A percentile compares a stretch with the other conserved stretches of the same genome.
Evolutionary conservation across 2,329 filamentous ascomycete species (phyloP).

Genomic region (Teratosphaeriaceae sp.): DNA sequence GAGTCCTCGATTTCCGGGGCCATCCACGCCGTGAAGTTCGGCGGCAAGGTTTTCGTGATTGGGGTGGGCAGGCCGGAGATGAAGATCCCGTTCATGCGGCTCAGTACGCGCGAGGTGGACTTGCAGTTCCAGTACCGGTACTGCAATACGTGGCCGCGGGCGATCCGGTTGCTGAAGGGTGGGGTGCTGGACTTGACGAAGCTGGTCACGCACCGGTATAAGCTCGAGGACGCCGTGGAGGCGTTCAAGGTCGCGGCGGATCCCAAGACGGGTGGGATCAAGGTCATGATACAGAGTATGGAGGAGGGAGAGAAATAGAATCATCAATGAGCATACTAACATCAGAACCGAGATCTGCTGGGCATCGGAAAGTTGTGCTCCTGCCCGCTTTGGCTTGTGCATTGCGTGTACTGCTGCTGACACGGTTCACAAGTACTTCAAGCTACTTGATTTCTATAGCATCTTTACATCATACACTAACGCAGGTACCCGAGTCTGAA

Average conservation of each 20-base stretch:
- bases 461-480: no score
- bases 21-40: conserved; percentile 86
- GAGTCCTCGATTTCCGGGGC: conserved; percentile 80
- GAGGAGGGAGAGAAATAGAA: no score
- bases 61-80: conserved; percentile 94
- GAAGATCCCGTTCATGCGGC: conserved; percentile 87
- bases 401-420: no score
- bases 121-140: conserved; percentile 95
- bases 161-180: conserved; percentile 79
- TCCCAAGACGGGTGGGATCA: conserved; percentile 85
- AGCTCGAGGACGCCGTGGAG: conserved; percentile 76
- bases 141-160: conserved; percentile 88
- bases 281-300: conserved; percentile 81
- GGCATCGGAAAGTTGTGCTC: no score
- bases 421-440: no score
- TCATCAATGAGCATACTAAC: no score
- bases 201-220: conserved; percentile 82
- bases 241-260: conserved; percentile 83
- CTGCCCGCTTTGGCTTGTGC: no score
- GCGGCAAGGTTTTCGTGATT: conserved; percentile 92
- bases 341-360: no score
- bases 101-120: conserved; percentile 85
- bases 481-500: conserved; percentile 5
- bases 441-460: no score
- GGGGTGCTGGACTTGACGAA: conserved; percentile 74